A percentile compares a stretch with the other conserved stretches of the same genome.
Conservation (phyloP, 306 rosid species). For the Castanopsis chinensis region DNA sequence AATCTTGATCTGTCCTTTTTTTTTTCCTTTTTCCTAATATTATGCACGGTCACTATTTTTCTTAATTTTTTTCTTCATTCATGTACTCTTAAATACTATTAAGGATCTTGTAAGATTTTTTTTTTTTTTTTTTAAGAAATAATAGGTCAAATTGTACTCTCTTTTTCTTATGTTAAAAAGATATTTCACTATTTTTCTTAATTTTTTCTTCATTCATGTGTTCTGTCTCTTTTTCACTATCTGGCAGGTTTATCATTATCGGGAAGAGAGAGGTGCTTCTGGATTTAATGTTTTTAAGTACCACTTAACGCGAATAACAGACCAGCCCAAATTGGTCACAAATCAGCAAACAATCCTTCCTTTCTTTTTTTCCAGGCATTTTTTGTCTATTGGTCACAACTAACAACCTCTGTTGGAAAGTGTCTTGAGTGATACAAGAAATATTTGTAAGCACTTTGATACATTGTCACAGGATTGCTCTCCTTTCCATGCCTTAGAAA, state of each 20-base stretch:
- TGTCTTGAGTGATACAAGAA: background rate
- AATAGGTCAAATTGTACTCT: background rate
- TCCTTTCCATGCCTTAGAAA: too few relatives aligned
- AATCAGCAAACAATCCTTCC: conserved; percentile 48
- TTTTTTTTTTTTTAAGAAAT: background rate
- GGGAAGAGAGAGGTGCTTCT: conserved; percentile 89
- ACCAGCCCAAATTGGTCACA: conserved; percentile 73
- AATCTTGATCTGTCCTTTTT: background rate
- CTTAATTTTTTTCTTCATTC: background rate
- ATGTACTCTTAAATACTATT: background rate
- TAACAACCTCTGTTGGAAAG: background rate
- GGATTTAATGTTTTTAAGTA: conserved; percentile 84
- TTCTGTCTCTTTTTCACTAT: background rate
- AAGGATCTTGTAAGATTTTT: background rate
- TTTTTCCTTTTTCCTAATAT: background rate
- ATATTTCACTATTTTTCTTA: too few relatives aligned
- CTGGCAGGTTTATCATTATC: conserved; percentile 63
- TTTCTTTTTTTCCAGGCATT: background rate
- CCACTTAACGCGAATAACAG: conserved; percentile 75
- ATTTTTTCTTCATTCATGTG: too few relatives aligned
- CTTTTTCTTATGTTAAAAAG: too few relatives aligned
- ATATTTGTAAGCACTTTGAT: background rate
- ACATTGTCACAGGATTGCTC: background rate
- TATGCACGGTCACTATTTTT: background rate
- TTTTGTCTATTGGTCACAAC: background rate